phyloP scores from a whole-genome alignment of 371 early-diverging fungal genomes.

The Rhizopus stolonifer region DNA sequence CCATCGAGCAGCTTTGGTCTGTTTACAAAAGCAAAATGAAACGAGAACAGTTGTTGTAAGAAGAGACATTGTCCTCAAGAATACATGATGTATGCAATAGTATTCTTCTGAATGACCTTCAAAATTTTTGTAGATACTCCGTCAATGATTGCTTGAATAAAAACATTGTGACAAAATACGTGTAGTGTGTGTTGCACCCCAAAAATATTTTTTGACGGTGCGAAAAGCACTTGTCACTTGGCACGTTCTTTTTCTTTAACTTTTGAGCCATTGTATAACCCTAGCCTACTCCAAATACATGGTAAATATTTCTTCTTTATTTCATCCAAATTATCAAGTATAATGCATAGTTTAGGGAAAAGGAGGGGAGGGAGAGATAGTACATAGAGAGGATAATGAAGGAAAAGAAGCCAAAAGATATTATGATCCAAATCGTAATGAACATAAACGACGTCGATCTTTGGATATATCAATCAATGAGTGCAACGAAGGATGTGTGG shows the following conservation, averaged over 20 bases:
- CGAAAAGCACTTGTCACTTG: conserved; percentile 8
- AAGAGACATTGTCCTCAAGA: conserved; percentile 12
- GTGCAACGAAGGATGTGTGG: conserved; percentile 16
- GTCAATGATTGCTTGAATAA: conserved; percentile 10
- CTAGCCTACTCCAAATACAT: conserved; percentile 7
- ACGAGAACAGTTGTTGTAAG: conserved; percentile 9
- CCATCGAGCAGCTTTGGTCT: conserved; percentile 4
- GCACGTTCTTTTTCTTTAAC: conserved; percentile 14
- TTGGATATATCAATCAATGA: conserved; percentile 18
- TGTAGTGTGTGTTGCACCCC: conserved; percentile 9
- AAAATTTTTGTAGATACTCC: conserved; percentile 9
- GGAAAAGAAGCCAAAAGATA: not conserved
- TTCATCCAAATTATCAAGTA: conserved; percentile 9
- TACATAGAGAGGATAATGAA: conserved; percentile 9
- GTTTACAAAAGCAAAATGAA: conserved; percentile 9
- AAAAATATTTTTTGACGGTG: conserved; percentile 6
- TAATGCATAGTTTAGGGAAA: conserved; percentile 5
- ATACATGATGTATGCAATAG: conserved; percentile 9
- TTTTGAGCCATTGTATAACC: conserved; percentile 15
- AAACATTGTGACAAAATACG: not conserved
- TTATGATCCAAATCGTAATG: conserved; percentile 1
- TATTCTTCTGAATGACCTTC: conserved; percentile 11
- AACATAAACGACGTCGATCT: conserved; percentile 20
- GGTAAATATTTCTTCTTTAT: conserved; percentile 8
- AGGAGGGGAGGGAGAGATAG: conserved; percentile 4